Base-by-base conservation (phyloP, 1,139 yeast species). In the Debaryomycetaceae sp. region DNA sequence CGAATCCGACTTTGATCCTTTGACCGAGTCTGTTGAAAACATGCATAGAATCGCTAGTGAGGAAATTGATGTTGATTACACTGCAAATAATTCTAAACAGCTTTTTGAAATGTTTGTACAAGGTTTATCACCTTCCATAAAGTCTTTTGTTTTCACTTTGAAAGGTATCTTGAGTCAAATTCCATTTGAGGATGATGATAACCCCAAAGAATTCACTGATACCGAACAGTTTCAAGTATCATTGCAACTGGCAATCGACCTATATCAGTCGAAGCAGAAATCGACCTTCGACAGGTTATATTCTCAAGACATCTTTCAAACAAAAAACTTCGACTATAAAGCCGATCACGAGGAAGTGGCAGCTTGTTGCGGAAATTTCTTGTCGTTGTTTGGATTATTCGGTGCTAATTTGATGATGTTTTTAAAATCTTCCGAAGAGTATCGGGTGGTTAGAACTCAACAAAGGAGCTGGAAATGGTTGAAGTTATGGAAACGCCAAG, bases 361-460 rank as follows among this genome's bases (percentile, higher is more conserved):
- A 1, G 96, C 96, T 0, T 80, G 88, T 45, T 87, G 95, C 66
- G 95, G 93, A 2, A 86, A 87, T 57, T 87, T 87, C 58, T 76
- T 90, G 0, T 78, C 83, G 34, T 73, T 86, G 34, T 58, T 88
- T 37, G 78, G 80, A 3, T 81, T 84, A 45, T 82, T 81, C 55
- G 83, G 88, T 1, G 70, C 70, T 42, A 90, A 83, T 49, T 63
- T 87, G 44, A 62, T 65, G 33, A 68, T 62, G 5, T 80, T 82
- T 49, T 63, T 87, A 38, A 63, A 66, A 23, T 55, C 75, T 8
- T 60, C 84, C 20, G 75, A 74, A 35, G 66, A 69, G 8, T 80
- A 77, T 49, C 72, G 72, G 37, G 57, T 55, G 1, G 60, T 72
- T 6, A 50, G 58, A 29, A 11, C 44, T 34, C 5, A 50, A 37